Base-by-base conservation (phyloP, 2,329 filamentous ascomycete species). In the Calonectria fujianensis region DNA sequence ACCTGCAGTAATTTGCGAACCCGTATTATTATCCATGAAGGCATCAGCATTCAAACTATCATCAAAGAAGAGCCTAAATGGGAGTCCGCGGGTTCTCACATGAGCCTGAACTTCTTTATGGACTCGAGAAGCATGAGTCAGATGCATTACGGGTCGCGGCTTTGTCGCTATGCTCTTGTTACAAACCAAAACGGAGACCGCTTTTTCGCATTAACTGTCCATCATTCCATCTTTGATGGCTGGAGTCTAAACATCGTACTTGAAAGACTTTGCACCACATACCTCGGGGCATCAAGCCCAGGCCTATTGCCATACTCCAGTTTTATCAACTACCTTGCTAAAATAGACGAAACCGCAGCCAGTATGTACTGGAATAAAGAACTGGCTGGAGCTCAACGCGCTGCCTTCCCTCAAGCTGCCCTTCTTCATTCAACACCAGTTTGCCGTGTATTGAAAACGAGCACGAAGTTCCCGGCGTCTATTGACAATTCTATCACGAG, bases 401-500 rank as follows among this genome's bases (percentile, higher is more conserved):
- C 54, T 39, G 13, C n/a, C 20, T 61, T 61, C 18, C 54, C 54
- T 27, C 54, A n/a, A 7, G 8, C 32, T 7, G 11, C 32, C 18
- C 32, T 39, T 27, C 24, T 35, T 39, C 20, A 39, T 13, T 35
- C 32, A 11, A 39, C 14, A 7, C 32, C 54, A 3, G 13, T 31
- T 24, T 27, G 32, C 13, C 54, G 32, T 16, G 54, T 61, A 31
- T 16, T 61, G 32, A 61, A 35, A 16, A 61, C 32, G 7, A 61
- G 32, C 18, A 39, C 32, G 11, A 35, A 20, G 24, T 61, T 61
- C 35, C 54, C 54, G 4, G 29, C n/a, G 1, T 61, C 11, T 14
- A 61, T 27, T 5, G 27, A 31, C 39, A 41, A 29, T 8, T 54
- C 39, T 29, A 68, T 76, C 1, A 78, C 77, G 0, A 68, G 64